Evolutionary conservation across 176 grass and related monocot genomes (phyloP).

Genomic region (Musa itinerans): DNA sequence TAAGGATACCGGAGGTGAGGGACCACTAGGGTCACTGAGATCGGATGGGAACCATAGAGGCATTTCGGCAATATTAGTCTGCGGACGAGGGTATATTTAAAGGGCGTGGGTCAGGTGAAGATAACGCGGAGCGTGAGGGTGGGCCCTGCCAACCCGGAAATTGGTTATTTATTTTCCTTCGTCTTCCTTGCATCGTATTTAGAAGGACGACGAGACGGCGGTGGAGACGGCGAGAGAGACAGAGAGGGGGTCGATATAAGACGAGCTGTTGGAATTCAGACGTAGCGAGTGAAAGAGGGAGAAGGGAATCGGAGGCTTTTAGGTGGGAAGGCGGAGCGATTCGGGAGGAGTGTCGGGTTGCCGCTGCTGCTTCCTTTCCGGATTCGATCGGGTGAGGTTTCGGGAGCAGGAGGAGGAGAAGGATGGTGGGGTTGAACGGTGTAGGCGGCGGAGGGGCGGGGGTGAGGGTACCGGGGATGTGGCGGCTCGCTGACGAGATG

Average conservation of each 20-base stretch:
- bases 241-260: too few species aligned
- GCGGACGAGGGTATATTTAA: too few species aligned
- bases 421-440: constrained; percentile 29
- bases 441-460: background rate
- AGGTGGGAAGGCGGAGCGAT: background rate
- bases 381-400: background rate
- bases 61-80: too few species aligned
- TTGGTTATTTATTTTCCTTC: too few species aligned
- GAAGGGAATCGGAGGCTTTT: background rate
- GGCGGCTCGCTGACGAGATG: constrained; percentile 35
- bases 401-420: background rate
- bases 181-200: too few species aligned
- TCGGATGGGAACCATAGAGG: too few species aligned
- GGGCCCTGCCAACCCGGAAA: too few species aligned
- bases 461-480: constrained; percentile 10
- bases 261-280: too few species aligned
- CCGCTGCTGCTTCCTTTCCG: background rate
- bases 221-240: background rate
- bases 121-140: too few species aligned
- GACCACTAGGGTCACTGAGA: too few species aligned
- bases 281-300: background rate
- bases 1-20: too few species aligned
- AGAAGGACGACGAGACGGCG: background rate
- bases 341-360: background rate
- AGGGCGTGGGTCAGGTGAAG: too few species aligned